Evolutionary conservation across 2,329 filamentous ascomycete species (phyloP).

Genomic region (Thelonectria discophora): DNA sequence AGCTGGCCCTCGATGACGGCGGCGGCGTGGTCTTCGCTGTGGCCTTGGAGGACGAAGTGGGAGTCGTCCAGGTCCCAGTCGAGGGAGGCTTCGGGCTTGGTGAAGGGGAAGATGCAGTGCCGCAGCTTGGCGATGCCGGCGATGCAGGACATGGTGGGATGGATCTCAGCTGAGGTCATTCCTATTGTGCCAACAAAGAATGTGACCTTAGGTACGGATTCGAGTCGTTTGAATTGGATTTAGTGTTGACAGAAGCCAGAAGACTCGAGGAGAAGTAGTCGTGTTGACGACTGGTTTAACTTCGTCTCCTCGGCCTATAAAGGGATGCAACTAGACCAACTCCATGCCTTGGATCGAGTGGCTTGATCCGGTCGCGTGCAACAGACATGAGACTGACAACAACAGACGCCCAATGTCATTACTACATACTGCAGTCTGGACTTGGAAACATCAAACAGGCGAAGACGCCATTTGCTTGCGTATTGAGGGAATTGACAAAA

Average conservation of each 20-base stretch:
- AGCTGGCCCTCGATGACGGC: not conserved
- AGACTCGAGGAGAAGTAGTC: no score
- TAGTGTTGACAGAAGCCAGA: not conserved
- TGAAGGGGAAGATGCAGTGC: not conserved
- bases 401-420: not conserved
- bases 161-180: not conserved
- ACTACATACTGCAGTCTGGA: not conserved
- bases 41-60: not conserved
- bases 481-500: not conserved
- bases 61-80: not conserved
- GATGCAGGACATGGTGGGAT: not conserved
- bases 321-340: no score
- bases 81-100: not conserved
- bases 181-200: no score
- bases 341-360: not conserved
- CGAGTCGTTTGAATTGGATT: not conserved
- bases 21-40: not conserved
- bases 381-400: not conserved
- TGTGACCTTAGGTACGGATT: no score
- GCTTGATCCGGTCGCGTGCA: not conserved
- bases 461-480: not conserved
- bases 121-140: not conserved
- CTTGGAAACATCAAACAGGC: not conserved
- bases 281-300: no score
- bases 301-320: no score